Evolutionary conservation across 345 rosid genomes (phyloP).

Genomic region (Chamaenerion angustifolium): DNA sequence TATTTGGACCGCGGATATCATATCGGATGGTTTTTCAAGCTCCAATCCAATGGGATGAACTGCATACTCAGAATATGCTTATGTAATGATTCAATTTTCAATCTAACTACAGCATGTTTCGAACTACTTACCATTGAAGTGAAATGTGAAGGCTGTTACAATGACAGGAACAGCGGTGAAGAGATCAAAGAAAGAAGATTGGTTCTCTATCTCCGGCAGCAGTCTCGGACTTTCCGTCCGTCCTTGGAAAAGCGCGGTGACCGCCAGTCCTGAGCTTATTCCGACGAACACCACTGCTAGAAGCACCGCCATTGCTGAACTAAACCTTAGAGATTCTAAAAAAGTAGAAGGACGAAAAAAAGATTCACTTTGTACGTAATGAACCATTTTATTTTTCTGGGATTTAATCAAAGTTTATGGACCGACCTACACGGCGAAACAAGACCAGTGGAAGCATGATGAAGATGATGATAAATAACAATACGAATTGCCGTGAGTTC

Average conservation of each 20-base stretch:
- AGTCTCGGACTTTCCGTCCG: conserved; percentile 46
- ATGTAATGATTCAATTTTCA: no score
- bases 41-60: conserved; percentile 74
- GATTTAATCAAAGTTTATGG: background rate
- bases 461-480: conserved; percentile 39
- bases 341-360: no score
- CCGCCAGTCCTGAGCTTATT: conserved; percentile 52
- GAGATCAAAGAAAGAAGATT: conserved; percentile 48
- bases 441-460: conserved; percentile 57
- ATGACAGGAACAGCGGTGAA: conserved; percentile 88
- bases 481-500: conserved; percentile 51
- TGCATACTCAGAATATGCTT: no score
- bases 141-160: conserved; percentile 84
- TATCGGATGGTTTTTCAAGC: conserved; percentile 46
- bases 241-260: conserved; percentile 47
- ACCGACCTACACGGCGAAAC: conserved; percentile 47
- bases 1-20: conserved; percentile 43
- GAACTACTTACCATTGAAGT: conserved; percentile 56
- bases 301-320: conserved; percentile 48
- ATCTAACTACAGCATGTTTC: no score
- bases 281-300: conserved; percentile 67
- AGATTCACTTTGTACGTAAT: no score
- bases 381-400: no score
- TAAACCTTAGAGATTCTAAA: conserved; percentile 51
- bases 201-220: conserved; percentile 37